A percentile compares a stretch with the other conserved stretches of the same genome.
Evolutionary conservation across 225 moss, liverwort and hornwort genomes (phyloP).

Genomic region (Polytrichum formosum): DNA sequence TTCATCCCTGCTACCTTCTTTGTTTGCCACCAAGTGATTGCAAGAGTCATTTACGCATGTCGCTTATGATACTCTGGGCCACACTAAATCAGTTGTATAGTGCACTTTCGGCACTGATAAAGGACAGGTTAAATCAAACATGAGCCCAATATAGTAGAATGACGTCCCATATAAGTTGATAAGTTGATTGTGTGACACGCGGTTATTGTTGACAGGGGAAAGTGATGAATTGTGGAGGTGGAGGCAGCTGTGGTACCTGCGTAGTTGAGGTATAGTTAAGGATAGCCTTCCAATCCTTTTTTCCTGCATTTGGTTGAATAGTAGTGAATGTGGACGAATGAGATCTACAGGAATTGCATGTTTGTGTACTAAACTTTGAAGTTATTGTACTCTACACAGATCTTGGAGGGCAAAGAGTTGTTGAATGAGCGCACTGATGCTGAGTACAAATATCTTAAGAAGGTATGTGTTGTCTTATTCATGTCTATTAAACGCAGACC

Average conservation of each 20-base stretch:
- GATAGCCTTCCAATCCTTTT: not conserved
- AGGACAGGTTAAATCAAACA: not conserved
- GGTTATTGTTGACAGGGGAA: conserved; percentile 57
- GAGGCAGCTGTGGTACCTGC: conserved; percentile 90
- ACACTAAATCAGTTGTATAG: too few species aligned
- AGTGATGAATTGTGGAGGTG: conserved; percentile 95
- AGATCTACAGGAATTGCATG: not conserved
- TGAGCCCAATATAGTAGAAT: not conserved
- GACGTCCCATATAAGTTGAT: too few species aligned
- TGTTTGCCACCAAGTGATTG: too few species aligned
- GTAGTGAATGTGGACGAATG: not conserved
- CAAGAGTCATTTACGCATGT: too few species aligned
- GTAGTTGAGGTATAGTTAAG: conserved; percentile 51
- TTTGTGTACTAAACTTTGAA: not conserved
- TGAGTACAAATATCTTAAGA: conserved; percentile 72
- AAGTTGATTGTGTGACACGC: not conserved
- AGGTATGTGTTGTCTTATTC: conserved; percentile 28
- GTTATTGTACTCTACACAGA: conserved; percentile 26
- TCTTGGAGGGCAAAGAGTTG: conserved; percentile 73
- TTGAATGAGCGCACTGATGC: conserved; percentile 77
- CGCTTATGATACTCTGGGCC: too few species aligned
- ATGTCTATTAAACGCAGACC: not conserved
- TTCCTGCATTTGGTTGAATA: not conserved
- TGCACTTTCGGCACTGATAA: too few species aligned
- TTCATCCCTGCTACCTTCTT: too few species aligned